Evolutionary conservation across 257 asterid species (phyloP).

Genomic region (Hygrophila difformis): DNA sequence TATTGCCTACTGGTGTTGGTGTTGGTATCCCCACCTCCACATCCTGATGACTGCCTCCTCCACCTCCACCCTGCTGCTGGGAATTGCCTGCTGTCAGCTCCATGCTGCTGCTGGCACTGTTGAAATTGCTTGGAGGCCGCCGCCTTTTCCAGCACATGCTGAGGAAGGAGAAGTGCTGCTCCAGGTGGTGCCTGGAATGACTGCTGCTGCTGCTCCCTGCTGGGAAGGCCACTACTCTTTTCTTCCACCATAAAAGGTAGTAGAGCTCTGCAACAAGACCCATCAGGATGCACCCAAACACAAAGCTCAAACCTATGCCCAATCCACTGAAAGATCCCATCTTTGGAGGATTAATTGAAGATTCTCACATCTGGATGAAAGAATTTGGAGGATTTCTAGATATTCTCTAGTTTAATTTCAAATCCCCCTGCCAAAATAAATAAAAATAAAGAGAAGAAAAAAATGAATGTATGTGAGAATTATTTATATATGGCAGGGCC

Average conservation of each 20-base stretch:
- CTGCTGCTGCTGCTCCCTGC: slow-evolving; percentile 13
- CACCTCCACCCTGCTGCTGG: slow-evolving; percentile 17
- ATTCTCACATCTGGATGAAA: slow-evolving; percentile 17
- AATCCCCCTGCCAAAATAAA: too few relatives aligned
- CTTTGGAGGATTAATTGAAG: not conserved
- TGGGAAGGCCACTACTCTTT: too few relatives aligned
- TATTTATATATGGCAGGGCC: too few relatives aligned
- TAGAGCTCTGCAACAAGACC: slow-evolving; percentile 68
- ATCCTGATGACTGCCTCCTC: too few relatives aligned
- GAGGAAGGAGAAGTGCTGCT: slow-evolving; percentile 25
- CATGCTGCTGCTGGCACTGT: slow-evolving; percentile 17
- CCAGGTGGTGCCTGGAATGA: too few relatives aligned
- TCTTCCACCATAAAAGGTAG: slow-evolving; percentile 68
- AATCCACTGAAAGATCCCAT: slow-evolving; percentile 70
- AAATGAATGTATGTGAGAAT: too few relatives aligned
- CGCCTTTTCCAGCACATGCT: slow-evolving; percentile 53
- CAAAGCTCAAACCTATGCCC: slow-evolving; percentile 65
- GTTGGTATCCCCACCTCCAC: slow-evolving; percentile 46
- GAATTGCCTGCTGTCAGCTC: slow-evolving; percentile 23
- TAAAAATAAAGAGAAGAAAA: too few relatives aligned
- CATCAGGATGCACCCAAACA: slow-evolving; percentile 57
- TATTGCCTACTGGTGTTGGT: too few relatives aligned
- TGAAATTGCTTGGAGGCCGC: slow-evolving; percentile 17
- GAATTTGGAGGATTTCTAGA: too few relatives aligned
- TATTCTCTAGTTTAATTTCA: too few relatives aligned